Conservation (phyloP, 2,329 filamentous ascomycete genomes). For the Nemania serpens region DNA sequence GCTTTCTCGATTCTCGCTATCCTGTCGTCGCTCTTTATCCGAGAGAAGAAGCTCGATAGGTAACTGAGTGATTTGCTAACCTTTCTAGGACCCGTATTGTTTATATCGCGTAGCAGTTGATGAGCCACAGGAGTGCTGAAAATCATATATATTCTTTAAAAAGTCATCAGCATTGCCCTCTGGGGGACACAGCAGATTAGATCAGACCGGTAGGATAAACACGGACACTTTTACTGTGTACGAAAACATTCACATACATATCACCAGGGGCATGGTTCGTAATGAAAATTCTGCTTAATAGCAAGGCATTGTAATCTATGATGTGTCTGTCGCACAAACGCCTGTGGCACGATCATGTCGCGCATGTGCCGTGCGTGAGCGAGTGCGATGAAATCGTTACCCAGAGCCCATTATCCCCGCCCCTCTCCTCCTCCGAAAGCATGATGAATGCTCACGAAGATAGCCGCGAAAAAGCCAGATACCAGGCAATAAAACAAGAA, state of each 20-base stretch:
- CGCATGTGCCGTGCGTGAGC: slow-evolving; percentile 4
- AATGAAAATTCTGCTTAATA: neutral
- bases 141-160: neutral
- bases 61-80: slow-evolving; percentile 2
- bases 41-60: slow-evolving; percentile 58
- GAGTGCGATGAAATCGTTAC: slow-evolving; percentile 7
- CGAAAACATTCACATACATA: neutral
- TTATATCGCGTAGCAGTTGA: neutral
- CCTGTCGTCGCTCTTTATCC: slow-evolving; percentile 54
- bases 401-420: slow-evolving; percentile 3
- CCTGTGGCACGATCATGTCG: neutral
- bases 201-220: neutral
- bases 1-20: slow-evolving; percentile 47
- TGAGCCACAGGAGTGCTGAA: too few relatives aligned
- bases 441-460: neutral
- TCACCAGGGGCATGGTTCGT: neutral
- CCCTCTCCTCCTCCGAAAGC: neutral
- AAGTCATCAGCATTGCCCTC: neutral
- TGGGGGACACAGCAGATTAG: neutral
- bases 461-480: neutral
- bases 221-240: neutral
- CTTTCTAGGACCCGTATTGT: neutral
- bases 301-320: slow-evolving; percentile 11
- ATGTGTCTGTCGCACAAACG: neutral
- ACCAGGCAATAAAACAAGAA: slow-evolving; percentile 11